These are phyloP conservation scores for Heritiera fomes DNA, from an alignment of 345 rosid species.

Conservation along the genomic window DNA sequence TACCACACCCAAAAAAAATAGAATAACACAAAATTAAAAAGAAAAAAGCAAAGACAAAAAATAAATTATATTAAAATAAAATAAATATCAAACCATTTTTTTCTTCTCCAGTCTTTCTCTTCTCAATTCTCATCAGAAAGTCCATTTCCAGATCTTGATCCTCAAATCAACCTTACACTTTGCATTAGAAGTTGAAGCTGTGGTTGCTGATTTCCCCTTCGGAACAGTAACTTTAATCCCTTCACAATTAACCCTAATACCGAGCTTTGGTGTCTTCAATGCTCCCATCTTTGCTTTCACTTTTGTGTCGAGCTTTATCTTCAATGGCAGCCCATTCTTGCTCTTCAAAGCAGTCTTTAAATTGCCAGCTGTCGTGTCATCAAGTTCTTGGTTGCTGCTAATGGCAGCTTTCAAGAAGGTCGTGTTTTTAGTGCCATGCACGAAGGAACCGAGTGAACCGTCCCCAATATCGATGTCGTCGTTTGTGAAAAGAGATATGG, in stretches of 20 bases:
- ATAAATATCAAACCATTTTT: conserved; percentile 18
- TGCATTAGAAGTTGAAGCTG: conserved; percentile 53
- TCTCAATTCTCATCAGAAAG: conserved; percentile 36
- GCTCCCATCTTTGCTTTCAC: conserved; percentile 74
- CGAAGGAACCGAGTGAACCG: conserved; percentile 56
- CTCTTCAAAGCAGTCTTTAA: conserved; percentile 55
- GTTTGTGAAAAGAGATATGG: conserved; percentile 39
- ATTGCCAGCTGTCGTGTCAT: conserved; percentile 46
- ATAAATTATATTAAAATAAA: conserved; percentile 6
- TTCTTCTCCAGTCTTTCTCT: background rate
- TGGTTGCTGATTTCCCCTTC: conserved; percentile 53
- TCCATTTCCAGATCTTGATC: conserved; percentile 90
- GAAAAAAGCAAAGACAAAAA: background rate
- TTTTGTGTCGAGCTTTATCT: conserved; percentile 59
- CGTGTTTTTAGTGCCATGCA: conserved; percentile 70
- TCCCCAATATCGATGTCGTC: conserved; percentile 56
- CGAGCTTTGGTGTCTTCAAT: conserved; percentile 55
- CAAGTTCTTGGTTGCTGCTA: conserved; percentile 47
- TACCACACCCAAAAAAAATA: background rate
- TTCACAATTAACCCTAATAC: conserved; percentile 61
- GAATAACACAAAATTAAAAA: conserved; percentile 13
- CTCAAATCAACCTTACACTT: conserved; percentile 79
- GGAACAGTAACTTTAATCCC: conserved; percentile 64
- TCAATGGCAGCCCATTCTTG: conserved; percentile 53
- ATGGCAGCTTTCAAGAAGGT: conserved; percentile 57